These are phyloP conservation scores for Clonostachys chloroleuca DNA, from an alignment of 2,329 filamentous ascomycete genomes.

Conservation along the genomic window DNA sequence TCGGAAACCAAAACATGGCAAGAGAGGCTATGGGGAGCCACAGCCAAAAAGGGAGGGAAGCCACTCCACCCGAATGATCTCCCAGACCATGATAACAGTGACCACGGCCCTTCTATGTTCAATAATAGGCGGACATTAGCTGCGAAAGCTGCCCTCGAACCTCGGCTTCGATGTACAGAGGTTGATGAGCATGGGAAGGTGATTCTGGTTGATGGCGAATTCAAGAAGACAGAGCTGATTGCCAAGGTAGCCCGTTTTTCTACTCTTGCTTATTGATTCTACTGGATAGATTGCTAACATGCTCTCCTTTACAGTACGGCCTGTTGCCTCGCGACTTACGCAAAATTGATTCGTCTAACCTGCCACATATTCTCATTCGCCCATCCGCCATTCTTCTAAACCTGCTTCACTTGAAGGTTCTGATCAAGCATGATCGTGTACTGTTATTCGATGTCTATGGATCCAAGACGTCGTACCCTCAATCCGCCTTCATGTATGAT, in stretches of 20 bases:
- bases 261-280: too few species aligned
- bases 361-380: slow-evolving; percentile 92
- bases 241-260: slow-evolving; percentile 60
- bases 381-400: slow-evolving; percentile 93
- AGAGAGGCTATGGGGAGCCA: slow-evolving; percentile 41
- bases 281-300: not conserved
- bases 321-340: slow-evolving; percentile 89
- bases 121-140: slow-evolving; percentile 65
- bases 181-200: slow-evolving; percentile 91
- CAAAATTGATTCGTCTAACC: slow-evolving; percentile 94
- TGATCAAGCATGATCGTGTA: slow-evolving; percentile 93
- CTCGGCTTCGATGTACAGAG: slow-evolving; percentile 87
- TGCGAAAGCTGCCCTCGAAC: slow-evolving; percentile 76
- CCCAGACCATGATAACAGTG: slow-evolving; percentile 53
- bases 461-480: slow-evolving; percentile 88
- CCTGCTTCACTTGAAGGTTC: slow-evolving; percentile 88
- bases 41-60: slow-evolving; percentile 26
- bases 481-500: slow-evolving; percentile 97
- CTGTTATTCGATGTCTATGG: slow-evolving; percentile 96
- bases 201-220: slow-evolving; percentile 89
- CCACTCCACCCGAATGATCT: slow-evolving; percentile 53
- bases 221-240: slow-evolving; percentile 96
- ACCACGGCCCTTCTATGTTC: slow-evolving; percentile 53
- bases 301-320: slow-evolving; percentile 60
- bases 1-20: slow-evolving; percentile 30